These are phyloP conservation scores for Marchantia polymorpha DNA, from an alignment of 225 moss, liverwort and hornwort species.

Conservation along the genomic window DNA sequence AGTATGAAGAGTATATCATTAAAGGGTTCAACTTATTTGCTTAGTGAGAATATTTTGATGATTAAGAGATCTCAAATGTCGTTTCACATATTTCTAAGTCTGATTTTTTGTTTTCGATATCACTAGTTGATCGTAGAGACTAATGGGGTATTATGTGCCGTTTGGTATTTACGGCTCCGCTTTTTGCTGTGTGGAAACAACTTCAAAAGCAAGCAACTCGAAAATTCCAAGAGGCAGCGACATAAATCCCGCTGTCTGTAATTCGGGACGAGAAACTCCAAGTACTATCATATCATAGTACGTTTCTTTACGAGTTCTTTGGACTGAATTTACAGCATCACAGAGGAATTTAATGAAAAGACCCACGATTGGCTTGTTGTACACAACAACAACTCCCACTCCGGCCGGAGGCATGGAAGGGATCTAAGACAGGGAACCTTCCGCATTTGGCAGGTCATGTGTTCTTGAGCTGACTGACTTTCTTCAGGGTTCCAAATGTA, in stretches of 20 bases:
- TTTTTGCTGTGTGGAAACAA: no score
- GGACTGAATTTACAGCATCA: constrained; percentile 10
- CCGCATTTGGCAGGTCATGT: background rate
- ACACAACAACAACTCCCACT: constrained; percentile 1
- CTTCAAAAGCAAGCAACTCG: background rate
- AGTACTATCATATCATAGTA: background rate
- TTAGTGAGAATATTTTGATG: no score
- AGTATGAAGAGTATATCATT: no score
- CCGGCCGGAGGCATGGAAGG: constrained; percentile 15
- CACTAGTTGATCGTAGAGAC: no score
- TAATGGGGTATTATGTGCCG: no score
- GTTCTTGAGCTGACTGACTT: constrained; percentile 3
- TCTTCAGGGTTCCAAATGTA: constrained; percentile 12
- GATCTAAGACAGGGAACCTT: background rate
- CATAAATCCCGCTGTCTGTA: background rate
- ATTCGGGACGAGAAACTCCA: constrained; percentile 6
- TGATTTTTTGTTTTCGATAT: no score
- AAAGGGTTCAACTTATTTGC: no score
- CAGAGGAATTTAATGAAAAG: constrained; percentile 3
- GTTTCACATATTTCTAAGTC: no score
- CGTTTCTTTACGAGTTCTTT: constrained; percentile 1
- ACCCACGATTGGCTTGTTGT: constrained; percentile 8
- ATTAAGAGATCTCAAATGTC: no score
- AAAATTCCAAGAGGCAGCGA: constrained; percentile 8
- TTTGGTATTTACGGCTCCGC: no score